phyloP scores from a whole-genome alignment of 1,139 yeast species.

The Saccharomyces hybrid region DNA sequence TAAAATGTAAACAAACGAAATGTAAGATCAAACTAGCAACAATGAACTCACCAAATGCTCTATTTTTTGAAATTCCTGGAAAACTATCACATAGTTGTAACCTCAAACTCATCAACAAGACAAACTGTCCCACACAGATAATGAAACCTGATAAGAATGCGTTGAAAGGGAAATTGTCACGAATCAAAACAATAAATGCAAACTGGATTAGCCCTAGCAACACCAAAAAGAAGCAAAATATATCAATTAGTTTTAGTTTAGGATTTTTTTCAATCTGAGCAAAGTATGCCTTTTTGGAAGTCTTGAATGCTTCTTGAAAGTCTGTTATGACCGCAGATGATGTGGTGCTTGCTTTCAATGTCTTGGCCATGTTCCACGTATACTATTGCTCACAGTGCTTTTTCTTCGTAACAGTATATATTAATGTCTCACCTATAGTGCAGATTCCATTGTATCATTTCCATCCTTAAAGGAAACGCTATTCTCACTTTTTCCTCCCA shows the following conservation, averaged over 20 bases:
- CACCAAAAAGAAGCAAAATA: slow-evolving; percentile 68
- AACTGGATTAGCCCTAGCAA: slow-evolving; percentile 72
- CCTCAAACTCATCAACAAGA: slow-evolving; percentile 70
- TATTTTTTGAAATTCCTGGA: slow-evolving; percentile 55
- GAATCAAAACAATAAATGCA: slow-evolving; percentile 64
- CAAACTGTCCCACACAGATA: slow-evolving; percentile 92
- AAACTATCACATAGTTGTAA: slow-evolving; percentile 55
- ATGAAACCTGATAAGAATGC: slow-evolving; percentile 93
- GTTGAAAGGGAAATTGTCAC: slow-evolving; percentile 85
- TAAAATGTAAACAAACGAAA: slow-evolving; percentile 84
- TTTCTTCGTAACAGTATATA: not conserved
- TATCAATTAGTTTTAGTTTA: slow-evolving; percentile 60
- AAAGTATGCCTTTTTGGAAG: slow-evolving; percentile 44
- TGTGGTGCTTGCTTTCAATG: not conserved
- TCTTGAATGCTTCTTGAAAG: slow-evolving; percentile 41
- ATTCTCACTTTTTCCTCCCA: not conserved
- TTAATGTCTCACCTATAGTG: not conserved
- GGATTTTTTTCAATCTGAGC: slow-evolving; percentile 29
- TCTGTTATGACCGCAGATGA: slow-evolving; percentile 31
- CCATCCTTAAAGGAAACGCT: not conserved
- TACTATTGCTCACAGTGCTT: not conserved
- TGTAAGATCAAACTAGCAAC: slow-evolving; percentile 85
- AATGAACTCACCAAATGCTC: slow-evolving; percentile 83
- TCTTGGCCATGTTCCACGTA: not conserved
- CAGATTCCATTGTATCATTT: not conserved